These are phyloP conservation scores for Rosa rugosa DNA, from an alignment of 306 rosid species.

Conservation along the genomic window DNA sequence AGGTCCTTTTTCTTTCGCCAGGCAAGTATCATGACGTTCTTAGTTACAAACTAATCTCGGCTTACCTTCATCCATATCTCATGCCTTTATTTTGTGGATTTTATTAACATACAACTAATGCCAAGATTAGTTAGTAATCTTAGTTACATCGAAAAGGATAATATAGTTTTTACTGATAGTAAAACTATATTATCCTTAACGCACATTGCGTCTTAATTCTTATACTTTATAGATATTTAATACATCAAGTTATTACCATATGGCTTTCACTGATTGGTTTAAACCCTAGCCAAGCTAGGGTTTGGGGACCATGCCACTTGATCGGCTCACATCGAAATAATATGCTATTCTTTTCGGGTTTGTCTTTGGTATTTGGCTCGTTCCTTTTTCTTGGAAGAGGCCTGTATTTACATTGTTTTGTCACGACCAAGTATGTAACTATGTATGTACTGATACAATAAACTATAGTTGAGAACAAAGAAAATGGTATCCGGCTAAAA, in stretches of 20 bases:
- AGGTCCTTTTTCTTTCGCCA: not conserved
- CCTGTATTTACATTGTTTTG: conserved; percentile 1
- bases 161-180: conserved; percentile 5
- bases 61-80: not conserved
- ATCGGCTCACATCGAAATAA: not conserved
- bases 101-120: not conserved
- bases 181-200: conserved; percentile 4
- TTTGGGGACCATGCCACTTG: not conserved
- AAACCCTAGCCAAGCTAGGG: not conserved
- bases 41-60: not conserved
- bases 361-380: conserved; percentile 5
- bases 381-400: not conserved
- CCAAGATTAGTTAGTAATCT: not conserved
- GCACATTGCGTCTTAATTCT: not conserved
- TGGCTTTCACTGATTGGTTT: not conserved
- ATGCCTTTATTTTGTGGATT: not conserved
- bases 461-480: conserved; percentile 1
- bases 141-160: conserved; percentile 6
- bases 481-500: conserved; percentile 2
- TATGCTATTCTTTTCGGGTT: not conserved
- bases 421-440: not conserved
- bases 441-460: not conserved
- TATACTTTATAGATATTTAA: not conserved
- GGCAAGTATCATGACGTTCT: not conserved
- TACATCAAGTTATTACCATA: not conserved